Evolutionary conservation across 352 stramenopile genomes (phyloP), one percentile per base, ranked within the genome.

Genomic region (Phytophthora pisi): DNA sequence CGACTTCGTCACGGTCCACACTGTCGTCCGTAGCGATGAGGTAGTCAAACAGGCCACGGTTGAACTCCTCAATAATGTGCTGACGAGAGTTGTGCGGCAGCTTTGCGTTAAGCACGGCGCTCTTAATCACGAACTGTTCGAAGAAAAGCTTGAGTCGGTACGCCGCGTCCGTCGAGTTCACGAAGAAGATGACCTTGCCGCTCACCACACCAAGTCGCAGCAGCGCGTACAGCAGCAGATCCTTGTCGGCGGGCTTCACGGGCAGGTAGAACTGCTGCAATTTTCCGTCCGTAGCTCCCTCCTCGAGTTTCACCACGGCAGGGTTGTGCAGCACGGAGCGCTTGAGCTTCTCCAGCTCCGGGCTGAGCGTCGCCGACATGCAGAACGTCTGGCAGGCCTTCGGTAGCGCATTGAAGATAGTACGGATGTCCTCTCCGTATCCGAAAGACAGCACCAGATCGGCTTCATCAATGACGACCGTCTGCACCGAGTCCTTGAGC

Each of bases 111-210:
- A 99, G 75, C n/a, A 99, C 97, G 7, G 97, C 97, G 31, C 92
- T 96, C 68, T 98, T 95, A 74, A 99, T 99, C 70, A 98, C 88
- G 66, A 99, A 99, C 68, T 99, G 97, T 83, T 99, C 97, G 28
- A 99, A 95, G 80, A 99, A 99, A 23, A 99, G 84, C 81, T 99
- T 99, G 31, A 99, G 82, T 23, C 95, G 84, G 80, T 99, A 99
- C 5, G 88, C 88, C 11, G 67, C 92, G 86, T 80, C 79, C 71
- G 81, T 99, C 85, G 68, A 97, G 81, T 99, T 99, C 11, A 99
- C 97, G 70, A 99, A 99, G 74, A 99, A 99, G 36, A 99, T 93
- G 23, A 98, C 92, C 68, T 99, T 99, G 51, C 97, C 97, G 64
- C 97, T 93, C 34, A 99, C 81, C 31, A 99, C 81, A 31, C 97